Base-by-base conservation (phyloP, 495 filamentous ascomycete genomes). In the Podospora didyma region DNA sequence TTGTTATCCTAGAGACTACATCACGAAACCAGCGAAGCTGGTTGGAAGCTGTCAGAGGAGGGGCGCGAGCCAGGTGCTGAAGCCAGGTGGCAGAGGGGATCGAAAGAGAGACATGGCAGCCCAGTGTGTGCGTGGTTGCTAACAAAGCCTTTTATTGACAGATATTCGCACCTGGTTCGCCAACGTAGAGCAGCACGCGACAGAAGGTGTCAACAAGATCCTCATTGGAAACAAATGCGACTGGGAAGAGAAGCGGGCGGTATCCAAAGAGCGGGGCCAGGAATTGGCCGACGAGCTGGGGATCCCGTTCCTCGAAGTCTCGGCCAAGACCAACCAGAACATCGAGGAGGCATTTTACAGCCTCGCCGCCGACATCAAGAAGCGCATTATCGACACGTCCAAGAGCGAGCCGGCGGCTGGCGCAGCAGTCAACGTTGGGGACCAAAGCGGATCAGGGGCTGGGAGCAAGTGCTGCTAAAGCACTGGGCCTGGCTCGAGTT, bases 221-320 rank as follows among this genome's bases (percentile, higher is more conserved):
- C 86, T 99, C 49, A 96, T 99, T 57, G 94, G 94, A 64, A 99
- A 99, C 81, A 99, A 99, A 76, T 98, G 94, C 75, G 94, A 99
- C 76, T 97, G 95, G 95, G 93, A 97, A 75, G 94, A 99, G 74
- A 99, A 97, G 80, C 84, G 95, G 59, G 89, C 86, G 17, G 89
- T 99, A 19, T 90, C 90, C 23, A 96, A 88, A 46, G 91, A 97
- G 72, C 89, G 88, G 67, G 94, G 94, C 58, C 93, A 99, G 69
- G 84, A 88, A 62, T 82, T 99, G 35, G 94, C 94, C 23, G 89
- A 96, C 73, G 94, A 99, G 74, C 86, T 99, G 46, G 91, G 92
- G 61, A 97, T 99, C 58, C 94, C 95, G 5, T 99, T 99, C 78
- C 86, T 99, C 69, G 94, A 99, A 70, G 94, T 99, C 45, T 96